Base-by-base conservation (phyloP, 129 eudicot genomes). In the Gnaphalium uliginosum region DNA sequence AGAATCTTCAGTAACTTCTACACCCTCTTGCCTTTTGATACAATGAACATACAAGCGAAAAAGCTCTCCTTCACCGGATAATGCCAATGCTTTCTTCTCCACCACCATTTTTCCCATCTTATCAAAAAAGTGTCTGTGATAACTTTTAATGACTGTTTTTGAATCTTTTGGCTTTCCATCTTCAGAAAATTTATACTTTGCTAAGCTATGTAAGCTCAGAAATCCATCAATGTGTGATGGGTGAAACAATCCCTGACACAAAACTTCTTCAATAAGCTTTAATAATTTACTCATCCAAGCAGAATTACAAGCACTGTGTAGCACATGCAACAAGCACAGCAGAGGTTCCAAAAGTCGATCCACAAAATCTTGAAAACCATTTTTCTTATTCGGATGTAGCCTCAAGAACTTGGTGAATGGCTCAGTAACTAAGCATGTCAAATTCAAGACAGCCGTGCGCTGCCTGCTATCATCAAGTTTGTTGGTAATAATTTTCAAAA, bases 191-290 rank as follows among this genome's bases (percentile, higher is more conserved):
- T 46, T 91, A 68, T 91, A 95, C 84, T 77, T 91, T n/a, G 43
- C 62, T 81, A 89, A 60, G 76, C 89, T 79, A n/a, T 84, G 97
- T 72, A 86, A 73, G 82, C 85, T 84, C 59, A 86, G 66, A 80
- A 85, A 91, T 23, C 97, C 99, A 66, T 89, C 96, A 62, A 91
- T 79, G 74, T 95, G 93, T 79, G 83, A 76, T 10, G 97, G 78
- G 68, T 95, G 99, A 77, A 95, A 95, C 80, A 95, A 81, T 35
- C 96, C 99, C 65, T 81, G 91, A 72, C 85, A 88, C 50, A 95
- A 61, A 61, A 95, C 90, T 68, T 95, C 97, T 77, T 87, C 86
- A 54, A 78, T 76, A 61, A 86, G 67, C 79, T 84, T 89, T 72
- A 76, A 41, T n/a, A 91, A 76, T 39, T 79, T 85, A 59, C 66